Evolutionary conservation across 2,329 filamentous ascomycete genomes (phyloP).

Genomic region (Aspergillus melleus): DNA sequence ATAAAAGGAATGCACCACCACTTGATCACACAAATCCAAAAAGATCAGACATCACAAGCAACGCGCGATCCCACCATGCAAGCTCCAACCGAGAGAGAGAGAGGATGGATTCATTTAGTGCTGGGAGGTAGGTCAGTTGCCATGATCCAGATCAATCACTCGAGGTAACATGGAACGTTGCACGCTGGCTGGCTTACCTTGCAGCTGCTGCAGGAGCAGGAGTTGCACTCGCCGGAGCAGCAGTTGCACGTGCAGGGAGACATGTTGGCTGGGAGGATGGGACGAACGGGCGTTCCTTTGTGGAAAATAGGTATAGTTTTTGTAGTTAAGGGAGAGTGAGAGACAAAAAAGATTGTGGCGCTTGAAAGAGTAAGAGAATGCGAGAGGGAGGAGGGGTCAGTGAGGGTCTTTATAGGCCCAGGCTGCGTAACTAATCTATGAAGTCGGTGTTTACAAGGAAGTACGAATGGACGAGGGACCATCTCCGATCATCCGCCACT

Average conservation of each 20-base stretch:
- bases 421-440: not conserved
- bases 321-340: not conserved
- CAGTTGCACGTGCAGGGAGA: constrained; percentile 44
- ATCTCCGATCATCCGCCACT: not conserved
- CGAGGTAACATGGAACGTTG: not conserved
- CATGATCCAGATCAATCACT: not conserved
- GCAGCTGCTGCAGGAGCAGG: constrained; percentile 42
- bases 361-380: not conserved
- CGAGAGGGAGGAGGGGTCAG: not conserved
- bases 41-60: not conserved
- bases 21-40: not conserved
- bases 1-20: not conserved
- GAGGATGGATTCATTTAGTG: constrained; percentile 10
- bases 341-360: not conserved
- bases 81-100: not conserved
- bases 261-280: constrained; percentile 32
- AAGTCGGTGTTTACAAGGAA: no score
- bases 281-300: not conserved
- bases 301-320: not conserved
- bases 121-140: not conserved
- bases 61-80: not conserved
- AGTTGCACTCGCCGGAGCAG: constrained; percentile 42
- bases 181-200: constrained; percentile 31
- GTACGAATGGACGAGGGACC: no score
- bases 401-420: not conserved